Percentiles rank a stretch among this genome's conserved stretches.
Evolutionary conservation across 495 filamentous ascomycete species (phyloP).

Genomic region (Thozetella sp.): DNA sequence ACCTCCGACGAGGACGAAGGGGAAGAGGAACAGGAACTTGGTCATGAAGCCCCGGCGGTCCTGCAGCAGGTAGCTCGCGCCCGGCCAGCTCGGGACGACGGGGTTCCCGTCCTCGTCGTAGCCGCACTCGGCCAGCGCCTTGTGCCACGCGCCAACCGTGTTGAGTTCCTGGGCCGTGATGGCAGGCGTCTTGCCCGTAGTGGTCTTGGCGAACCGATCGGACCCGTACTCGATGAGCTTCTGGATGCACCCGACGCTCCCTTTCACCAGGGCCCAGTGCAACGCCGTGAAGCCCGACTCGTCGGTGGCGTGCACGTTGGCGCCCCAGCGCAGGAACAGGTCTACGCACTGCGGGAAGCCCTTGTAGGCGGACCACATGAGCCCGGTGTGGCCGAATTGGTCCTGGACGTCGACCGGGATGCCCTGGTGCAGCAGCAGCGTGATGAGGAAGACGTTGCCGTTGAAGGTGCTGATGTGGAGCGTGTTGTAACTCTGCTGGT

Average conservation of each 20-base stretch:
- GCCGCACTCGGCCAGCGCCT: slow-evolving; percentile 81
- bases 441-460: slow-evolving; percentile 91
- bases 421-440: slow-evolving; percentile 83
- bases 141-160: slow-evolving; percentile 77
- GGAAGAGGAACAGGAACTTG: slow-evolving; percentile 91
- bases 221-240: slow-evolving; percentile 94
- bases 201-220: slow-evolving; percentile 85
- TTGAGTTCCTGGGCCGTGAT: slow-evolving; percentile 89
- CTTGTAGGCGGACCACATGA: slow-evolving; percentile 99
- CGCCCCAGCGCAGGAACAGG: slow-evolving; percentile 91
- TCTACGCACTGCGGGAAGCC: slow-evolving; percentile 91
- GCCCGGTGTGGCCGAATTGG: slow-evolving; percentile 81
- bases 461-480: slow-evolving; percentile 96
- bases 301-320: slow-evolving; percentile 86
- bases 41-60: slow-evolving; percentile 74
- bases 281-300: slow-evolving; percentile 90
- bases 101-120: slow-evolving; percentile 79
- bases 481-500: slow-evolving; percentile 94
- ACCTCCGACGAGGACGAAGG: slow-evolving; percentile 72
- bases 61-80: slow-evolving; percentile 59
- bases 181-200: slow-evolving; percentile 84
- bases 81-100: slow-evolving; percentile 59
- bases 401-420: slow-evolving; percentile 91
- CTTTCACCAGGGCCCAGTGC: slow-evolving; percentile 96
- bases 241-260: slow-evolving; percentile 79